These are phyloP conservation scores for Durusdinium trenchii DNA, from an alignment of 73 alveolate genomes.

Conservation along the genomic window DNA sequence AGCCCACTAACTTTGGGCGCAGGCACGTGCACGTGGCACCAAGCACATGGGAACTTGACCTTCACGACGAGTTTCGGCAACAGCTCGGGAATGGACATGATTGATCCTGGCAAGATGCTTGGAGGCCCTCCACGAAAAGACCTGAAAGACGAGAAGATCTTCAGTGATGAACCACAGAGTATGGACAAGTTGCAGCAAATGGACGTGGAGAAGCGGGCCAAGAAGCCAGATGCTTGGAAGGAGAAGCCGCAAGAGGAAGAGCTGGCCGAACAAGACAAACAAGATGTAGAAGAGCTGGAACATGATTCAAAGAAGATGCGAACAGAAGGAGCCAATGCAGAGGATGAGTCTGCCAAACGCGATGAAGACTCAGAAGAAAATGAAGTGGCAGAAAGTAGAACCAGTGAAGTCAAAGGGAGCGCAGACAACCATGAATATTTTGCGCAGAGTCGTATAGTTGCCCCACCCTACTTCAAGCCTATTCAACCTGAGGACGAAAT, in stretches of 20 bases:
- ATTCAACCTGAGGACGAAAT: conserved; percentile 60
- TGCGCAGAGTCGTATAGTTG: conserved; percentile 91
- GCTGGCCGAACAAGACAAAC: conserved; percentile 8
- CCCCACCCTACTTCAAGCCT: conserved; percentile 70
- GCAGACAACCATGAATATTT: conserved; percentile 38
- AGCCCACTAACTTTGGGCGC: too few species aligned
- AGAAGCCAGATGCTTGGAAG: background rate
- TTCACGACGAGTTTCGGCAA: too few species aligned
- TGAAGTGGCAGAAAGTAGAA: too few species aligned
- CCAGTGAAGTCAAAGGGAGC: too few species aligned
- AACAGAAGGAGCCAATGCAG: background rate
- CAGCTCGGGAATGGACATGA: too few species aligned
- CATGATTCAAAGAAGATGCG: background rate
- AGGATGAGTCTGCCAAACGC: too few species aligned
- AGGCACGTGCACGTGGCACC: too few species aligned
- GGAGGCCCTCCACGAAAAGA: conserved; percentile 65
- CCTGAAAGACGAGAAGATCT: conserved; percentile 57
- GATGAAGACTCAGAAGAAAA: too few species aligned
- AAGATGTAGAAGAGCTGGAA: conserved; percentile 11
- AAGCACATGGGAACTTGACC: too few species aligned
- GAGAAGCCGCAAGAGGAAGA: conserved; percentile 31
- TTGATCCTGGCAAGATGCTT: too few species aligned
- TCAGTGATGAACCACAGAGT: conserved; percentile 60
- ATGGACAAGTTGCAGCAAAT: conserved; percentile 70
- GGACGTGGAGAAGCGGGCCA: conserved; percentile 8